phyloP scores from a whole-genome alignment of 1,284 basidiomycete genomes.

The Hymenochaete sp. region DNA sequence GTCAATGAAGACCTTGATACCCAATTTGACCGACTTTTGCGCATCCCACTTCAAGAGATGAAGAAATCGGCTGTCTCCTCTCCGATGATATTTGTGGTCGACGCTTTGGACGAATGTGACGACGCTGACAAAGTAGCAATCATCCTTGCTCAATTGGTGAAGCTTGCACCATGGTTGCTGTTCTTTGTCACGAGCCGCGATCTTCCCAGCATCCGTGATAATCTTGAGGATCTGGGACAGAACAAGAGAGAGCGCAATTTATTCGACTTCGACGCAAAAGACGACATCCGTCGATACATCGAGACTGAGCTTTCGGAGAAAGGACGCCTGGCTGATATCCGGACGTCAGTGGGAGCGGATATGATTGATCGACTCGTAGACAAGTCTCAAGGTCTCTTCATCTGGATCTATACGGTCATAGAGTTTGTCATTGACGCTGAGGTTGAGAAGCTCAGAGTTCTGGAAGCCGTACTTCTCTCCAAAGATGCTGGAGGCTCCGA shows the following conservation, averaged over 20 bases:
- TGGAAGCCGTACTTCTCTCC: background rate
- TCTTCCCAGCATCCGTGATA: background rate
- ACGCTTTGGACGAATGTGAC: constrained; percentile 7
- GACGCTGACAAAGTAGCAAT: background rate
- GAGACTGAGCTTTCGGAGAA: background rate
- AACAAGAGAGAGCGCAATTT: too few species aligned
- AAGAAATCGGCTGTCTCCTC: background rate
- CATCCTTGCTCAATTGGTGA: background rate
- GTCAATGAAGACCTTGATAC: background rate
- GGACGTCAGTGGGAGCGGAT: too few species aligned
- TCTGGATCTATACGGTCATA: constrained; percentile 7
- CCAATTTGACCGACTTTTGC: constrained; percentile 1
- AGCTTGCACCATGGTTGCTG: background rate
- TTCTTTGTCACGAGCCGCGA: background rate
- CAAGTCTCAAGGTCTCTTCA: constrained; percentile 2
- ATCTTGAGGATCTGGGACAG: too few species aligned
- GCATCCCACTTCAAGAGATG: background rate
- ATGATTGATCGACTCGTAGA: too few species aligned
- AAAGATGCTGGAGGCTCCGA: background rate
- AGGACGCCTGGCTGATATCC: background rate
- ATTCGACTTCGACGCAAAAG: background rate
- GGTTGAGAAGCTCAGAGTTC: background rate
- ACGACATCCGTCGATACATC: background rate
- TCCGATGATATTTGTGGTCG: background rate
- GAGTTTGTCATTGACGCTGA: background rate